Conservation (phyloP, 108 stramenopile genomes). For the Nannochloropsis oceanica region DNA sequence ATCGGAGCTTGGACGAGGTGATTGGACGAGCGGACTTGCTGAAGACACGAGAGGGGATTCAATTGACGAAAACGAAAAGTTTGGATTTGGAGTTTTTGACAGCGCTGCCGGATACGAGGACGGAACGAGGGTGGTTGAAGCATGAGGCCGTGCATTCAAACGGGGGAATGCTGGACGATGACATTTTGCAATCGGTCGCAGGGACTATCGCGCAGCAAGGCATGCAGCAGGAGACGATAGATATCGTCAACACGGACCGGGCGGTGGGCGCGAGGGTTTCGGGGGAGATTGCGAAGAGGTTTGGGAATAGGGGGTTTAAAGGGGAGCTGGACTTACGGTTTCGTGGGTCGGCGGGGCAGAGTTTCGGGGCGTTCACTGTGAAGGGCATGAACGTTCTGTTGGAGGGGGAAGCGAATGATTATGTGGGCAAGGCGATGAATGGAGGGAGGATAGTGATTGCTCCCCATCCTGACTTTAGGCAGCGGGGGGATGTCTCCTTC, state of each 20-base stretch:
- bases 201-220: neutral
- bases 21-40: slow-evolving; percentile 32
- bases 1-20: slow-evolving; percentile 21
- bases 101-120: slow-evolving; percentile 3
- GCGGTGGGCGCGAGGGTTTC: slow-evolving; percentile 26
- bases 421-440: slow-evolving; percentile 39
- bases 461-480: slow-evolving; percentile 2
- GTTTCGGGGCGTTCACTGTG: slow-evolving; percentile 30
- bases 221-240: neutral
- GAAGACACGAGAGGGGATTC: slow-evolving; percentile 10
- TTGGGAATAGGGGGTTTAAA: slow-evolving; percentile 29
- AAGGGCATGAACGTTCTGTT: slow-evolving; percentile 15
- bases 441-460: slow-evolving; percentile 28
- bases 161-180: slow-evolving; percentile 25
- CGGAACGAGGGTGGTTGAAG: slow-evolving; percentile 7
- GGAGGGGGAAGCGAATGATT: slow-evolving; percentile 37
- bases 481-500: slow-evolving; percentile 1
- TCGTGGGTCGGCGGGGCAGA: slow-evolving; percentile 32
- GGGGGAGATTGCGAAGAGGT: slow-evolving; percentile 22
- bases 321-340: slow-evolving; percentile 24
- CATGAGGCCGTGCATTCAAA: slow-evolving; percentile 20
- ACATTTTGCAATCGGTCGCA: slow-evolving; percentile 6
- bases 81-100: slow-evolving; percentile 29
- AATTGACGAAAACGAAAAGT: slow-evolving; percentile 1
- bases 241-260: slow-evolving; percentile 32